These are phyloP conservation scores for Straminergon stramineum DNA, from an alignment of 225 moss, liverwort and hornwort genomes.

Conservation along the genomic window DNA sequence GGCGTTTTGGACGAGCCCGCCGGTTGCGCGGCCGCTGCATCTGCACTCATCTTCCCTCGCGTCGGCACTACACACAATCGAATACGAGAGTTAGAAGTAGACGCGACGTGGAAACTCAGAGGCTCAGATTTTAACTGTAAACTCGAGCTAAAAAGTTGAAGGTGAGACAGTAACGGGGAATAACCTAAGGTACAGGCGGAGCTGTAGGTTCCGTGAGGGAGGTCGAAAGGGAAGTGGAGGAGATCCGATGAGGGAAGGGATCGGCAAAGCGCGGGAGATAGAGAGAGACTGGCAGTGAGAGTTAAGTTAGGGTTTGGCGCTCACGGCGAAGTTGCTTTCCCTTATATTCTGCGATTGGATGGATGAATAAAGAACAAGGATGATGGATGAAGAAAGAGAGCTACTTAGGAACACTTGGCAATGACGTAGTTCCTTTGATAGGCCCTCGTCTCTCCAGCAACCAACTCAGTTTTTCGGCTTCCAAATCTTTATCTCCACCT, in stretches of 20 bases:
- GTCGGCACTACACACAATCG: not conserved
- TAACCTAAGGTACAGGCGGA: not conserved
- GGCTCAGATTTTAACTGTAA: not conserved
- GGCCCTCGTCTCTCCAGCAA: slow-evolving; percentile 7
- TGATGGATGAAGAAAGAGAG: not conserved
- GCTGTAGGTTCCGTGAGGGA: not conserved
- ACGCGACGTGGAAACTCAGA: not conserved
- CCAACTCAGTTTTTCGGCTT: not conserved
- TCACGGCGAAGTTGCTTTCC: not conserved
- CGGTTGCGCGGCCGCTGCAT: slow-evolving; percentile 40
- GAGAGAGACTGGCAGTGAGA: not conserved
- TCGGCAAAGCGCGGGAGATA: no score
- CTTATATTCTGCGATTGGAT: not conserved
- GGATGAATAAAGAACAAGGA: no score
- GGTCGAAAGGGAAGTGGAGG: not conserved
- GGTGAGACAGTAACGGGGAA: not conserved
- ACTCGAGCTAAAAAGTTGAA: not conserved
- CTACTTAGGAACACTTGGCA: not conserved
- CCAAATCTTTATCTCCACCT: not conserved
- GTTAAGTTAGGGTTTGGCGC: slow-evolving; percentile 13
- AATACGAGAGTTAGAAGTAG: not conserved
- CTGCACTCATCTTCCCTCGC: slow-evolving; percentile 44
- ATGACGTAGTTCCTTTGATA: not conserved
- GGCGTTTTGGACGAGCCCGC: slow-evolving; percentile 79
- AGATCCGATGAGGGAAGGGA: not conserved